Evolutionary conservation across 2,329 filamentous ascomycete genomes (phyloP), one percentile per base, ranked within the genome.

Genomic region (Trichoderma afroharzianum): DNA sequence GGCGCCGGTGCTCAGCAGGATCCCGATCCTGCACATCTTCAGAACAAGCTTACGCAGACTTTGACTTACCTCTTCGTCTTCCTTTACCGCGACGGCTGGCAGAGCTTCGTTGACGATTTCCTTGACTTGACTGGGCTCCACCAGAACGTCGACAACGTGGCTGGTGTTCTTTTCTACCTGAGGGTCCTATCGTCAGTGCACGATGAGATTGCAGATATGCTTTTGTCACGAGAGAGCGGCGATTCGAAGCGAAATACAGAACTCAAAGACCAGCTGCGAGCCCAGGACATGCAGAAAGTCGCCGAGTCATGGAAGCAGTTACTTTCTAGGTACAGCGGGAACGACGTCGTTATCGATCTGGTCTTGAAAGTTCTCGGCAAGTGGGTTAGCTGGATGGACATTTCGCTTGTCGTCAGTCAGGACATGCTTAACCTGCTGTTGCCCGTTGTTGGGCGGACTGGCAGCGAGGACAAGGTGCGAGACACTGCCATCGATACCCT

Each of bases 381-480:
- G 80, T 99, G 96, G 95, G 94, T 97, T 73, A 97, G 94, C 87
- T 99, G 96, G 96, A 97, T 97, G 78, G 96, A 98, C 79, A 98
- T 99, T 77, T 93, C 92, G 64, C 86, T 99, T 71, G 91, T 99
- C 58, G 93, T 99, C 77, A 97, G 97, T 81, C 90, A 95, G 79
- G 89, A 91, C 68, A 96, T 97, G 88, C 89, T 98, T 77, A 90
- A 88, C 78, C 88, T 94, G 63, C 87, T 99, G 72, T 91, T 98
- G 77, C 92, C 96, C 75, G 89, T 98, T 74, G 92, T 97, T 70
- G 93, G 93, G n/a, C 92, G 91, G 81, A 85, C 90, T 78, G 87
- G 90, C 80, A 79, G 86, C 77, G 85, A 92, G 82, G 94, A 97
- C 79, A 93, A 91, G 80, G 92, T 97, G 74, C 90, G 95, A 74